phyloP scores from a whole-genome alignment of 2,329 filamentous ascomycete genomes.

The Nigrospora oryzae region DNA sequence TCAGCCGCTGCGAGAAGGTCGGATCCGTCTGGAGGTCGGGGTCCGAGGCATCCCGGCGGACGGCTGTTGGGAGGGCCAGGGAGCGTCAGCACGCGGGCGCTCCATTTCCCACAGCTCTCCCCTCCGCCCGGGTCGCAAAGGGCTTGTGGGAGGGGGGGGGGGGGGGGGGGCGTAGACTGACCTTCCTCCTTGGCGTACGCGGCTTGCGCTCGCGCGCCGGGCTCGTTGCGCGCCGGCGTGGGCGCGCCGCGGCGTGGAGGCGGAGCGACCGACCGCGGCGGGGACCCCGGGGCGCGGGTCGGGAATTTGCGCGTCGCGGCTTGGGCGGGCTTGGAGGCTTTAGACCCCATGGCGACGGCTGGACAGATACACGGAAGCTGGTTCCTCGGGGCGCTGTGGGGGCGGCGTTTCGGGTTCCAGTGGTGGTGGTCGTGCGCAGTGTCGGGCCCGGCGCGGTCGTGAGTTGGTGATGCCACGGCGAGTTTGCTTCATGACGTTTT shows the following conservation, averaged over 20 bases:
- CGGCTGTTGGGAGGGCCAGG: conserved; percentile 18
- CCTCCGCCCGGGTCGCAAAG: no score
- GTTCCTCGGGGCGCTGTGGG: not conserved
- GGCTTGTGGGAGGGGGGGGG: not conserved
- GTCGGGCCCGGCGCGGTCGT: not conserved
- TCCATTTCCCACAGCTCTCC: not conserved
- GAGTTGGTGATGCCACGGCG: not conserved
- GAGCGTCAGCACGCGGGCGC: not conserved
- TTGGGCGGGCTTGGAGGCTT: conserved; percentile 35
- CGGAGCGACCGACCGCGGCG: conserved; percentile 10
- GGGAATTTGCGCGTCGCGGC: conserved; percentile 36
- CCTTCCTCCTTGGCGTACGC: conserved; percentile 22
- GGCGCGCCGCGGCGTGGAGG: conserved; percentile 4
- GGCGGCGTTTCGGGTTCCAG: not conserved
- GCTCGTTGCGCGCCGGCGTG: not conserved
- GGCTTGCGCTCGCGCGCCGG: conserved; percentile 4
- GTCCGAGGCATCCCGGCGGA: conserved; percentile 29
- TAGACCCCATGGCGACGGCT: conserved; percentile 29
- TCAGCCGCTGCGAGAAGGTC: conserved; percentile 42
- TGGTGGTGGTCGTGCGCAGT: not conserved
- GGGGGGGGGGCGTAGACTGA: conserved; percentile 11
- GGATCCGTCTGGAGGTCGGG: conserved; percentile 28
- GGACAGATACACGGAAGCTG: not conserved
- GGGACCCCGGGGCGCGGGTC: conserved; percentile 23
- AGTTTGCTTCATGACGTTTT: conserved; percentile 12